These are phyloP conservation scores for Malbranchea cinnamomea DNA, from an alignment of 2,329 filamentous ascomycete genomes.

Conservation along the genomic window DNA sequence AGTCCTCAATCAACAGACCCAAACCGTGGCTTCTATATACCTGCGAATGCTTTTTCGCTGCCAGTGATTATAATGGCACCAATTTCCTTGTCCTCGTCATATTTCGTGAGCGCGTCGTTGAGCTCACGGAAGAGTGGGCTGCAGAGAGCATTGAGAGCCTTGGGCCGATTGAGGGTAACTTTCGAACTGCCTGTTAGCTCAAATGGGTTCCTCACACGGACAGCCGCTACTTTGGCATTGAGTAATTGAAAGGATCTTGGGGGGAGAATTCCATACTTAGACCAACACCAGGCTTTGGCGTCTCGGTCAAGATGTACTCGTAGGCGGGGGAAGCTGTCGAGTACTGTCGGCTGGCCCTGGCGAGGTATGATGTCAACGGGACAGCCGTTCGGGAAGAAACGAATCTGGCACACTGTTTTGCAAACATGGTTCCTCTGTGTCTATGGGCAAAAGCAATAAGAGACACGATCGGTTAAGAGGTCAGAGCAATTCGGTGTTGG, in stretches of 20 bases:
- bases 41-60: slow-evolving; percentile 73
- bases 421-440: slow-evolving; percentile 25
- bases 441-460: slow-evolving; percentile 32
- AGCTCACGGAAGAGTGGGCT: slow-evolving; percentile 84
- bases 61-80: slow-evolving; percentile 75
- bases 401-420: slow-evolving; percentile 42
- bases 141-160: slow-evolving; percentile 86
- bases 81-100: slow-evolving; percentile 55
- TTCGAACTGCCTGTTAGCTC: slow-evolving; percentile 7
- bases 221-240: background rate
- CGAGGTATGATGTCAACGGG: slow-evolving; percentile 22
- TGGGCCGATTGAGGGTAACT: slow-evolving; percentile 91
- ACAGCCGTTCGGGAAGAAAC: slow-evolving; percentile 38
- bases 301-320: slow-evolving; percentile 68
- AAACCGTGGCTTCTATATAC: slow-evolving; percentile 17
- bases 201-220: slow-evolving; percentile 2
- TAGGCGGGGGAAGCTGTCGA: slow-evolving; percentile 40
- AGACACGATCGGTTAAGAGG: slow-evolving; percentile 10
- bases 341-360: slow-evolving; percentile 20
- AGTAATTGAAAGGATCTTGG: background rate
- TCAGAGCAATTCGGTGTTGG: background rate
- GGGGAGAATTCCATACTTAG: slow-evolving; percentile 46
- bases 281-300: slow-evolving; percentile 76
- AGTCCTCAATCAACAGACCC: background rate
- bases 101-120: slow-evolving; percentile 57